These are phyloP conservation scores for Fusarium torulosum DNA, from an alignment of 2,329 filamentous ascomycete species.

Conservation along the genomic window DNA sequence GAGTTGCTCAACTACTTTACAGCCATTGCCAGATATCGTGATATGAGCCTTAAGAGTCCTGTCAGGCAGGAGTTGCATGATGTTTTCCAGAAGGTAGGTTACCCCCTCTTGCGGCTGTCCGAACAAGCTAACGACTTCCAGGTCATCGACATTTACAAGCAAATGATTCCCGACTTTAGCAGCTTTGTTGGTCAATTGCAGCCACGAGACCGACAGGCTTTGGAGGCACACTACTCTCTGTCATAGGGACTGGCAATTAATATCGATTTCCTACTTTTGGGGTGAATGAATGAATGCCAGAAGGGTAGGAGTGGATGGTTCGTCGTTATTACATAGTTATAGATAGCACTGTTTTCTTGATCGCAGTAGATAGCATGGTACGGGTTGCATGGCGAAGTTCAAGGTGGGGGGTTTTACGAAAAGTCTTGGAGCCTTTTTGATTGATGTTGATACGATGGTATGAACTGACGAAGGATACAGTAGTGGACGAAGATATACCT, in stretches of 20 bases:
- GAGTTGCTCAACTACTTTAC: conserved; percentile 85
- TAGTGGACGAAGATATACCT: conserved; percentile 40
- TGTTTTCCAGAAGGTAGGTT: conserved; percentile 80
- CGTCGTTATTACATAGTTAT: conserved; percentile 49
- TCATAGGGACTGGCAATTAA: conserved; percentile 33
- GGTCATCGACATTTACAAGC: conserved; percentile 67
- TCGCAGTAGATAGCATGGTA: conserved; percentile 46
- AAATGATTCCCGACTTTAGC: conserved; percentile 70
- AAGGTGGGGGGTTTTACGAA: conserved; percentile 22
- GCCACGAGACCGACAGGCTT: conserved; percentile 62
- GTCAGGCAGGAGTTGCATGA: conserved; percentile 75
- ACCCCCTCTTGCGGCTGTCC: not conserved
- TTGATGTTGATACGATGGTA: conserved; percentile 41
- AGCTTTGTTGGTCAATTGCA: conserved; percentile 66
- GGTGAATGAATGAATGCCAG: conserved; percentile 18
- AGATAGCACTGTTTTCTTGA: conserved; percentile 49
- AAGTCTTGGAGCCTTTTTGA: conserved; percentile 36
- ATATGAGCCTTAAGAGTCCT: conserved; percentile 70
- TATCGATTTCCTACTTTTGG: conserved; percentile 1
- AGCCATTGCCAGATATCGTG: conserved; percentile 82
- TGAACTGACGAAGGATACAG: conserved; percentile 35
- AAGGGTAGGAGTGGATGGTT: conserved; percentile 19
- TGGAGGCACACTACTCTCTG: conserved; percentile 63
- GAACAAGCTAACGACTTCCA: conserved; percentile 43
- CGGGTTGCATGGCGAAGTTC: conserved; percentile 44